phyloP scores from a whole-genome alignment of 1,139 yeast genomes.

The Geotrichum citri-aurantii region DNA sequence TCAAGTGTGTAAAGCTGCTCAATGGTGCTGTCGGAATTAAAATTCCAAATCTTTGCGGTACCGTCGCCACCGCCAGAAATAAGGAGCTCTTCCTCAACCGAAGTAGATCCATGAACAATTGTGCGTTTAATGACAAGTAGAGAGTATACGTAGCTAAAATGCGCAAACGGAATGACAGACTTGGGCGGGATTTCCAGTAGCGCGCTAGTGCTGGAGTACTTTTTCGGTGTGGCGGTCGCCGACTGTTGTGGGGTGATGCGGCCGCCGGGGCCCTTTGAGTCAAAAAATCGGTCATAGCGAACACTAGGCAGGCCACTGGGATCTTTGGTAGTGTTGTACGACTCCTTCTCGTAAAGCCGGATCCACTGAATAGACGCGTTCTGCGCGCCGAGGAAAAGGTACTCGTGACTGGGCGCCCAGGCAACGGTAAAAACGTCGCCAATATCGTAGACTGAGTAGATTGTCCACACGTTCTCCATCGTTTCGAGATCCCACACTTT shows the following conservation, averaged over 20 bases:
- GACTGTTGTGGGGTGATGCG: conserved; percentile 35
- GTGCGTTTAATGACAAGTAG: conserved; percentile 40
- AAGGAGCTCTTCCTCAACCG: conserved; percentile 37
- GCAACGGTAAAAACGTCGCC: conserved; percentile 88
- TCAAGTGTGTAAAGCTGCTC: conserved; percentile 44
- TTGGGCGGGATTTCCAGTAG: conserved; percentile 64
- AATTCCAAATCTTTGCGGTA: conserved; percentile 65
- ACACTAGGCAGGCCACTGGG: conserved; percentile 62
- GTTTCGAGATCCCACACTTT: conserved; percentile 67
- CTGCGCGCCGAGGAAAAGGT: conserved; percentile 83
- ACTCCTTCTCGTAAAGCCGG: conserved; percentile 36
- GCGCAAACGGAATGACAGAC: conserved; percentile 75
- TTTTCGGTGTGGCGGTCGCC: not conserved
- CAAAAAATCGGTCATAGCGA: conserved; percentile 82
- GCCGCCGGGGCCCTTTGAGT: conserved; percentile 84
- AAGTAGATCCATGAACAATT: conserved; percentile 5
- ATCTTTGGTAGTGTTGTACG: conserved; percentile 32
- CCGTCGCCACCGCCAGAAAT: conserved; percentile 92
- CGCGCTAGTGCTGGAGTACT: conserved; percentile 19
- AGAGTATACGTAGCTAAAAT: conserved; percentile 81
- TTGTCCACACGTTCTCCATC: conserved; percentile 47
- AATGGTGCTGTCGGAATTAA: conserved; percentile 28
- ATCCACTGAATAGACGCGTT: conserved; percentile 84
- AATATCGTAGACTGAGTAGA: conserved; percentile 78
- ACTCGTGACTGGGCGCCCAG: conserved; percentile 55